phyloP scores from a whole-genome alignment of 345 rosid species.

The Noccaea bulbosa region DNA sequence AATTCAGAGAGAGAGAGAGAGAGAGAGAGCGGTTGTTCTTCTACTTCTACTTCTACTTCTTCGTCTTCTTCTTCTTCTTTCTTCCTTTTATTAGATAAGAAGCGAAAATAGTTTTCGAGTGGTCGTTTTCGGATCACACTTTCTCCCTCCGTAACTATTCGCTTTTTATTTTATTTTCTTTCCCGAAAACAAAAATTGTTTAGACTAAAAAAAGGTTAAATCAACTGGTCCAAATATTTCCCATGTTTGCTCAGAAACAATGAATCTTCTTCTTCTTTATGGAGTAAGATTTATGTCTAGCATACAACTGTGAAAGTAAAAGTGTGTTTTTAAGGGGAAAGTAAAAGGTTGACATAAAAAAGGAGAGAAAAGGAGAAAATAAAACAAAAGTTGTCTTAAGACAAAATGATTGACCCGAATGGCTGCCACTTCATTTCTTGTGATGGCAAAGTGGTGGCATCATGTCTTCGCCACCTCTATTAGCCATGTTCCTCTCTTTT shows the following conservation, averaged over 20 bases:
- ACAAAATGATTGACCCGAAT: constrained; percentile 35
- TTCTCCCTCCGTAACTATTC: constrained; percentile 30
- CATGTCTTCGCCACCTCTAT: constrained; percentile 38
- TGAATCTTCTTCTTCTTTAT: not conserved
- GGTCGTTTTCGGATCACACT: constrained; percentile 35
- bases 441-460: constrained; percentile 41
- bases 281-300: constrained; percentile 11
- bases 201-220: too few species aligned
- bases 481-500: constrained; percentile 11
- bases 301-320: constrained; percentile 10
- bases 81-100: constrained; percentile 34
- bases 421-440: constrained; percentile 39
- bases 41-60: not conserved
- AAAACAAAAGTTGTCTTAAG: not conserved
- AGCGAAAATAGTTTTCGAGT: constrained; percentile 18
- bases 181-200: constrained; percentile 17
- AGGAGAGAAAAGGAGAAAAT: not conserved
- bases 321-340: constrained; percentile 24
- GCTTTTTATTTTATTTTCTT: constrained; percentile 16
- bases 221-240: too few species aligned
- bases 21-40: constrained; percentile 18
- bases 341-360: constrained; percentile 36
- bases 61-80: not conserved
- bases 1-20: not conserved
- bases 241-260: not conserved